Evolutionary conservation across 345 rosid species (phyloP).

Genomic region (Noccaea caerulescens): DNA sequence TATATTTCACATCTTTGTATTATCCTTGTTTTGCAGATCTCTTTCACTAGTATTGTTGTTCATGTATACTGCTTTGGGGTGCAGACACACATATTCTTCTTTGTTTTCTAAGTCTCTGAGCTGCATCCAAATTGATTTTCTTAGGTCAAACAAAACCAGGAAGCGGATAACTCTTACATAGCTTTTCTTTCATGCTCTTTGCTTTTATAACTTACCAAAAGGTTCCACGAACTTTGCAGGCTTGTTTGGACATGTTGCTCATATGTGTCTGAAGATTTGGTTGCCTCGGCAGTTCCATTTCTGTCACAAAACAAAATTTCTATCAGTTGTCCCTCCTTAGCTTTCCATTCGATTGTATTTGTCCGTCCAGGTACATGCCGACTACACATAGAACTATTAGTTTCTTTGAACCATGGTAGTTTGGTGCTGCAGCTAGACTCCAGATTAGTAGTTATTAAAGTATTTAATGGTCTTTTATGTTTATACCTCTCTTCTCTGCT

Average conservation of each 20-base stretch:
- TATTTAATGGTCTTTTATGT: constrained; percentile 18
- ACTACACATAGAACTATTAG: constrained; percentile 35
- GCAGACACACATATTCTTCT: not conserved
- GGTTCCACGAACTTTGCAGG: constrained; percentile 49
- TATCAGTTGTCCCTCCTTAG: constrained; percentile 37
- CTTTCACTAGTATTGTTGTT: constrained; percentile 19
- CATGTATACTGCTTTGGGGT: constrained; percentile 12
- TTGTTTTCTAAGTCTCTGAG: constrained; percentile 12
- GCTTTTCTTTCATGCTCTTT: not conserved
- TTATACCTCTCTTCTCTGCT: constrained; percentile 15
- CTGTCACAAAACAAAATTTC: constrained; percentile 40
- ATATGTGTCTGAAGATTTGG: constrained; percentile 44
- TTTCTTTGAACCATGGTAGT: constrained; percentile 37
- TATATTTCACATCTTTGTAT: constrained; percentile 3
- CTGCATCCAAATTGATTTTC: constrained; percentile 12
- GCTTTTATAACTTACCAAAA: constrained; percentile 38
- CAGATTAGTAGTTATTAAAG: constrained; percentile 4
- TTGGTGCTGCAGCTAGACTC: constrained; percentile 24
- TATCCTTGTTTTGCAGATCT: constrained; percentile 29
- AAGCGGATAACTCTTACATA: constrained; percentile 11
- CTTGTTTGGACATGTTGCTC: constrained; percentile 40
- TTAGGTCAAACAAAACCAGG: constrained; percentile 12
- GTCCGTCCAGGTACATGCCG: constrained; percentile 39
- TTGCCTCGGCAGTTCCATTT: constrained; percentile 41
- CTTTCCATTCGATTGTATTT: constrained; percentile 40